These are phyloP conservation scores for Penicillium tannophilum DNA, from an alignment of 495 filamentous ascomycete species.

Conservation along the genomic window DNA sequence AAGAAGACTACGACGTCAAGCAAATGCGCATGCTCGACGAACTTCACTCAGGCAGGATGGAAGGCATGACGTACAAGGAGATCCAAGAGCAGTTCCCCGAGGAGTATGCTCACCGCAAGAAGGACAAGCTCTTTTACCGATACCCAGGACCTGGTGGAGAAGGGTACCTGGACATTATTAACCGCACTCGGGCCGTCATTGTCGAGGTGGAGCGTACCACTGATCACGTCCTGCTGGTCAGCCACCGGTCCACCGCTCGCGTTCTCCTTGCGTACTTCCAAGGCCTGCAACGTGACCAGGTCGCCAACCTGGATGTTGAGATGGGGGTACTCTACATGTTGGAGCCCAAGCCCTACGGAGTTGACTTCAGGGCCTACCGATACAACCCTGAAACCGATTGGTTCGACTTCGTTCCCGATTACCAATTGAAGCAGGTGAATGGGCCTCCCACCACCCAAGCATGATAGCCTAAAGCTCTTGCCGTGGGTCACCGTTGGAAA, in stretches of 20 bases:
- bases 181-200: constrained; percentile 91
- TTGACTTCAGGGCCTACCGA: constrained; percentile 90
- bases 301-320: constrained; percentile 90
- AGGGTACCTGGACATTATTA: constrained; percentile 95
- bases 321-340: constrained; percentile 90
- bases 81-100: constrained; percentile 73
- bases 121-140: constrained; percentile 87
- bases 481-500: not conserved
- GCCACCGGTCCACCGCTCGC: constrained; percentile 85
- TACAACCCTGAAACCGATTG: constrained; percentile 75
- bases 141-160: constrained; percentile 96
- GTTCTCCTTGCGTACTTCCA: constrained; percentile 96
- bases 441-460: constrained; percentile 9
- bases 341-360: constrained; percentile 96
- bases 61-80: constrained; percentile 92
- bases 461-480: not conserved
- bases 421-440: constrained; percentile 62
- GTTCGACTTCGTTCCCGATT: constrained; percentile 82
- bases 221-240: constrained; percentile 88
- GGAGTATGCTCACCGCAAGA: constrained; percentile 72
- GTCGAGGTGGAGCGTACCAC: constrained; percentile 96
- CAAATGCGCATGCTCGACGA: constrained; percentile 98
- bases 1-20: constrained; percentile 97
- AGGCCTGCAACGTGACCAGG: constrained; percentile 83
- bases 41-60: constrained; percentile 87